Base-by-base conservation (phyloP, 2,329 filamentous ascomycete genomes). In the Hymenoscyphus linearis region DNA sequence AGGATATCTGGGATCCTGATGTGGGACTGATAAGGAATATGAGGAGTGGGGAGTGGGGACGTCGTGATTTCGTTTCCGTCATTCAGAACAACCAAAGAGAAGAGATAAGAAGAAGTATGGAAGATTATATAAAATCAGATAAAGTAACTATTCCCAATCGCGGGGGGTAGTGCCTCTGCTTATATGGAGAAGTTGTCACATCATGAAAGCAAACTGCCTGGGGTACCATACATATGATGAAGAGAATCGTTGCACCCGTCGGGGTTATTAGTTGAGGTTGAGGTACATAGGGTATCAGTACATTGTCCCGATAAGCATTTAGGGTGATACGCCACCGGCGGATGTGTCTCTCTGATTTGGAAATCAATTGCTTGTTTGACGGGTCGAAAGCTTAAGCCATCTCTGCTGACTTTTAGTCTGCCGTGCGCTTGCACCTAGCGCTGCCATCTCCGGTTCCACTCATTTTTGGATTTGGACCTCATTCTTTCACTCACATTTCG, bases 1-100 rank as follows among this genome's bases (percentile, higher is more conserved):
- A 52, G 44, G 22, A 60, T 50, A 60, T 58, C 57, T 61, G 54
- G 60, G 40, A 34, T 53, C 52, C 27, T 53, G 25, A 18, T 53
- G 4, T n/a, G 52, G 12, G 26, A 27, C 52, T 31, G 52, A 53
- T 53, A 59, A 54, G 57, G 57, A 55, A 44, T 27, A 35, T 22
- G 25, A 18, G 25, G 54, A 50, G 27, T 22, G 18, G 31, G 25
- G 54, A 50, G 27, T 22, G 18, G 31, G 16, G 7, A 27, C 22
- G 18, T 25, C 44, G 44, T 50, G 44, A 50, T 50, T 50, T 50
- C 44, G 44, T 50, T 18, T 50, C 44, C 44, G 44, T 50, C 44
- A 50, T 50, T 50, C 44, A 50, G 3, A 22, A 25, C 12, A 53
- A n/a, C 52, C 26, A 53, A 53, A 34, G 16, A 53, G 52, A 53